Conservation (phyloP, 108 stramenopile genomes). For the Nitzschia palea region DNA sequence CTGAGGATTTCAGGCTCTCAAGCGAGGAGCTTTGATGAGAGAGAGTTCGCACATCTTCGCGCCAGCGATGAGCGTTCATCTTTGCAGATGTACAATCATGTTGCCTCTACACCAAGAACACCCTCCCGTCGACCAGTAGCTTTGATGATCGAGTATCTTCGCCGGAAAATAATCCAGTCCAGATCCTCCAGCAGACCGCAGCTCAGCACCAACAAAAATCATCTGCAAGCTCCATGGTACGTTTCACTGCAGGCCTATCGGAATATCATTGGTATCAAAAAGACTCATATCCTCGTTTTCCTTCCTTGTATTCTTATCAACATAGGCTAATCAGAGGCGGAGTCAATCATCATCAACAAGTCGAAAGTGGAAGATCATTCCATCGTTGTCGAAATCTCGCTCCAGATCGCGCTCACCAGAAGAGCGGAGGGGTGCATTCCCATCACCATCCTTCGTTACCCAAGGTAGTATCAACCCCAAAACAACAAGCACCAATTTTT, state of each 20-base stretch:
- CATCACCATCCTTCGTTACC: too few relatives aligned
- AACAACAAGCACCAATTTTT: too few relatives aligned
- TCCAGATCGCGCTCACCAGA: constrained; percentile 5
- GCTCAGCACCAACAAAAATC: not conserved
- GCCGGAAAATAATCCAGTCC: too few relatives aligned
- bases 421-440: not conserved
- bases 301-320: not conserved
- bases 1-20: too few relatives aligned
- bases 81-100: not conserved
- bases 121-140: not conserved
- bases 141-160: too few relatives aligned
- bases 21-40: not conserved
- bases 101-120: not conserved
- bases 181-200: not conserved
- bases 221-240: constrained; percentile 21
- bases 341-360: constrained; percentile 18
- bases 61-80: not conserved
- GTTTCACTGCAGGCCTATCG: too few relatives aligned
- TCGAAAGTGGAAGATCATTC: constrained; percentile 22
- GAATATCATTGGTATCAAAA: too few relatives aligned
- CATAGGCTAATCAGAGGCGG: constrained; percentile 18
- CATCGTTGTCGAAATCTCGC: constrained; percentile 8
- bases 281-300: too few relatives aligned
- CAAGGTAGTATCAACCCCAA: too few relatives aligned
- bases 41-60: not conserved